Evolutionary conservation across 139 green algal species (phyloP).

Genomic region (Auxenochlorella protothecoides): DNA sequence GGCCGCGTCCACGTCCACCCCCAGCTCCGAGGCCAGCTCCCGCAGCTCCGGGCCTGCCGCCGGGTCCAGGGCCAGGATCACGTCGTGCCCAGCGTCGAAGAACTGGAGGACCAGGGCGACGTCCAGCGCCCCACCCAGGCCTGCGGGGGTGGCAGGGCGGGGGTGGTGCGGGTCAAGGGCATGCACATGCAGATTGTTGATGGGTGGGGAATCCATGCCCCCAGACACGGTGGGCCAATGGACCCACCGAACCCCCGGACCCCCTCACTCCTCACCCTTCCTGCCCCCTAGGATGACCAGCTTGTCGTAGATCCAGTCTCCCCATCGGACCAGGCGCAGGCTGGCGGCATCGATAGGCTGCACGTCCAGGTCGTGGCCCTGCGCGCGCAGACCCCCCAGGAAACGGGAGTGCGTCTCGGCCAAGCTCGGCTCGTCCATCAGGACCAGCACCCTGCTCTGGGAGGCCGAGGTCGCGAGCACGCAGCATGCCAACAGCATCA

Average conservation of each 20-base stretch:
- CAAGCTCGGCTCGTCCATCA: conserved; percentile 21
- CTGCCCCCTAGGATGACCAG: conserved; percentile 54
- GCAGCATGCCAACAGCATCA: background rate
- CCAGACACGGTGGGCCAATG: background rate
- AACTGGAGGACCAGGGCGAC: conserved; percentile 64
- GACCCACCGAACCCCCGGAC: background rate
- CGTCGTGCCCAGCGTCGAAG: conserved; percentile 65
- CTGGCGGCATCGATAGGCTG: conserved; percentile 28
- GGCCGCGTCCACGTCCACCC: conserved; percentile 62
- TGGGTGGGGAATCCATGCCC: too few species aligned
- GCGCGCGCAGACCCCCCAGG: conserved; percentile 21
- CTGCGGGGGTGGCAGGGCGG: conserved; percentile 20
- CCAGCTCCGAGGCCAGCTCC: conserved; percentile 48
- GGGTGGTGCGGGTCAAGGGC: background rate
- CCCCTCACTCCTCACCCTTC: conserved; percentile 5
- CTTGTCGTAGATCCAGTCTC: conserved; percentile 71
- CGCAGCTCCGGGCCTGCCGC: conserved; percentile 35
- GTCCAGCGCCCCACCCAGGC: conserved; percentile 51
- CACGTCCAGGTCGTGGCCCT: conserved; percentile 38
- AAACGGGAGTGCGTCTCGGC: conserved; percentile 44
- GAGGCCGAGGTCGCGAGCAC: background rate
- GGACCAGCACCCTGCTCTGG: conserved; percentile 36
- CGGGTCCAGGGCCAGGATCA: conserved; percentile 58
- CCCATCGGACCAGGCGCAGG: conserved; percentile 63
- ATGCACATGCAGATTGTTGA: too few species aligned